A percentile compares a stretch with the other conserved stretches of the same genome.
Evolutionary conservation across 192 early-diverging fungal genomes (phyloP).

Genomic region (Helicostylum pulchrum): DNA sequence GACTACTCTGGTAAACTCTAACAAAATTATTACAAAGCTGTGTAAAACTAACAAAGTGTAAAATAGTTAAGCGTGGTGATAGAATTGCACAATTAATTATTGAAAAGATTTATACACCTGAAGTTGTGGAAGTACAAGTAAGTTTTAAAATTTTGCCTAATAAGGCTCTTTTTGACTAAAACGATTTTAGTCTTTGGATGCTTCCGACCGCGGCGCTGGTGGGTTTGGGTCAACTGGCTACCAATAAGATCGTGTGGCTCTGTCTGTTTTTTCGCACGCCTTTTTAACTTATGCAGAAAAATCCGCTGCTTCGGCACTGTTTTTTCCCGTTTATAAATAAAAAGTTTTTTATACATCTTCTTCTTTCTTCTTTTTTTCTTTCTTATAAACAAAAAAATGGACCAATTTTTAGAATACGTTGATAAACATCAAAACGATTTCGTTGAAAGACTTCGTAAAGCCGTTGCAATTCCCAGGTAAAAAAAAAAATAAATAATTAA

Average conservation of each 20-base stretch:
- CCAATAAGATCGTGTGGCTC: not conserved
- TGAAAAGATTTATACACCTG: slow-evolving; percentile 79
- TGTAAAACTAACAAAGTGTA: not conserved
- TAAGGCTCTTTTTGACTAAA: not conserved
- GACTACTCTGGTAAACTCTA: slow-evolving; percentile 42
- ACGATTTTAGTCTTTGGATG: slow-evolving; percentile 12
- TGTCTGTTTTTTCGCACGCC: too few species aligned
- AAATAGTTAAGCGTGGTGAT: slow-evolving; percentile 77
- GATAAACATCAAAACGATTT: slow-evolving; percentile 77
- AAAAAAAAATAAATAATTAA: not conserved
- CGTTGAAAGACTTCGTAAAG: slow-evolving; percentile 82
- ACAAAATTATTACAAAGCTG: not conserved
- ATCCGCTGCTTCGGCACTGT: not conserved
- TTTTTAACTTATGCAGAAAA: too few species aligned
- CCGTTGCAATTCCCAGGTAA: slow-evolving; percentile 84
- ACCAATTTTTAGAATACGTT: slow-evolving; percentile 71
- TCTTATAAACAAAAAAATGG: slow-evolving; percentile 32
- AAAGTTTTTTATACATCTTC: not conserved
- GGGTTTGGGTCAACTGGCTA: slow-evolving; percentile 25
- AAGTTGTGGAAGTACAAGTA: slow-evolving; percentile 77
- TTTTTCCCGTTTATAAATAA: not conserved
- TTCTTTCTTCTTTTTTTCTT: slow-evolving; percentile 12
- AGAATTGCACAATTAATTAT: slow-evolving; percentile 95
- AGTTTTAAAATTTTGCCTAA: not conserved
- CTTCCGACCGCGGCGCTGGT: slow-evolving; percentile 11